These are phyloP conservation scores for Colletotrichum chrysophilum DNA, from an alignment of 2,329 filamentous ascomycete genomes.

Conservation along the genomic window DNA sequence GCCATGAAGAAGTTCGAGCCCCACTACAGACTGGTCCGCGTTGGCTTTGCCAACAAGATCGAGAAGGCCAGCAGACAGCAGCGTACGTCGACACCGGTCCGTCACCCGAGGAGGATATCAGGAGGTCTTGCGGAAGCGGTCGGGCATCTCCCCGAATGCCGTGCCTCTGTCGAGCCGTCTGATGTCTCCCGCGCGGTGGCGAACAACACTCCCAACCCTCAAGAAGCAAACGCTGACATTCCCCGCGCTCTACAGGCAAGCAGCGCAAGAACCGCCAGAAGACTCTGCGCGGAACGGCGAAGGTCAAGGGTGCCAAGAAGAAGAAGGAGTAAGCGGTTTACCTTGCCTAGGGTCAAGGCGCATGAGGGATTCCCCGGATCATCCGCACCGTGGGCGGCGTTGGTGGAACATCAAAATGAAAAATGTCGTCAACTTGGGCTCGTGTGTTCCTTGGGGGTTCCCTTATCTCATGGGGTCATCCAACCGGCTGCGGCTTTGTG, in stretches of 20 bases:
- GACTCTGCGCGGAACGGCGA: slow-evolving; percentile 96
- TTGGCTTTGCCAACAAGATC: slow-evolving; percentile 90
- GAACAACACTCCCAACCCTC: not conserved
- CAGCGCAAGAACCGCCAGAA: slow-evolving; percentile 99
- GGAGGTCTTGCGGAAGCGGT: not conserved
- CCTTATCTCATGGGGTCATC: slow-evolving; percentile 3
- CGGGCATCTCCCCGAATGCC: not conserved
- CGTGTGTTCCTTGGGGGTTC: slow-evolving; percentile 11
- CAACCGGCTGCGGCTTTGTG: slow-evolving; percentile 15
- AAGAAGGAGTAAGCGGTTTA: slow-evolving; percentile 84
- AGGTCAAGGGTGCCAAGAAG: slow-evolving; percentile 93
- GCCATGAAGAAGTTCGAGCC: slow-evolving; percentile 99
- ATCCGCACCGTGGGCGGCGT: slow-evolving; percentile 22
- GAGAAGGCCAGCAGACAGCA: slow-evolving; percentile 99
- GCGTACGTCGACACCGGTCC: slow-evolving; percentile 71
- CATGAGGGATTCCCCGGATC: slow-evolving; percentile 22
- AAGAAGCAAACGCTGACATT: slow-evolving; percentile 24
- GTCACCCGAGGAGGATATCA: not conserved
- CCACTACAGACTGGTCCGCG: slow-evolving; percentile 93
- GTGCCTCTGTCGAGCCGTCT: not conserved
- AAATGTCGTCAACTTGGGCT: slow-evolving; percentile 20
- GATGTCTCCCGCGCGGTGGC: slow-evolving; percentile 25
- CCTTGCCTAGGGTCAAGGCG: slow-evolving; percentile 23
- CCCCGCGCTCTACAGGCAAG: slow-evolving; percentile 74
- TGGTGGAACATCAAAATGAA: slow-evolving; percentile 22